Conservation (phyloP, 371 early-diverging fungal genomes). For the Mucor racemosus region DNA sequence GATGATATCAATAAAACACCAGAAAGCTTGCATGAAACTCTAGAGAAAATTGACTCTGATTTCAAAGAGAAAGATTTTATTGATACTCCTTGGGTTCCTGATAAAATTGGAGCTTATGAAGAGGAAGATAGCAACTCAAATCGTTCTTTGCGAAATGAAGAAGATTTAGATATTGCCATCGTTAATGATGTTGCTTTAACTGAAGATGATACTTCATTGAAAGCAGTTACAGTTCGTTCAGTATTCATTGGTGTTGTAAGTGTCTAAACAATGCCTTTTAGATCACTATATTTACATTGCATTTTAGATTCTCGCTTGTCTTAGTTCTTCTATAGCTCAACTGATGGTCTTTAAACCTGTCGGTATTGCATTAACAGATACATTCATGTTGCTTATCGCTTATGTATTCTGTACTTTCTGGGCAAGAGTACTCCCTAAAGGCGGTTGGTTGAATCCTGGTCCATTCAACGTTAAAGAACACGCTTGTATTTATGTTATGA, state of each 20-base stretch:
- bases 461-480: constrained; percentile 53
- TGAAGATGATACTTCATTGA: constrained; percentile 40
- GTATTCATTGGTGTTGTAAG: constrained; percentile 37
- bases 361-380: constrained; percentile 39
- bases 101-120: not conserved
- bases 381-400: constrained; percentile 50
- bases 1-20: too few species aligned
- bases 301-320: constrained; percentile 33
- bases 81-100: not conserved
- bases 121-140: not conserved
- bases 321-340: constrained; percentile 48
- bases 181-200: constrained; percentile 40
- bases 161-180: constrained; percentile 33
- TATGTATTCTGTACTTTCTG: constrained; percentile 44
- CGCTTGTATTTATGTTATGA: constrained; percentile 45
- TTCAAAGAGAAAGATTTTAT: not conserved
- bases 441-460: constrained; percentile 50
- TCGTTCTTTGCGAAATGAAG: not conserved
- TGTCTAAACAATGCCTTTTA: not conserved
- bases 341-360: constrained; percentile 53
- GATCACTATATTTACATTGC: not conserved
- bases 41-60: not conserved
- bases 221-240: constrained; percentile 29
- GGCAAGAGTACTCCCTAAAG: constrained; percentile 32
- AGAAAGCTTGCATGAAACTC: not conserved